Evolutionary conservation across 1,284 basidiomycete species (phyloP).

Genomic region (Bondarzewia mesenterica): DNA sequence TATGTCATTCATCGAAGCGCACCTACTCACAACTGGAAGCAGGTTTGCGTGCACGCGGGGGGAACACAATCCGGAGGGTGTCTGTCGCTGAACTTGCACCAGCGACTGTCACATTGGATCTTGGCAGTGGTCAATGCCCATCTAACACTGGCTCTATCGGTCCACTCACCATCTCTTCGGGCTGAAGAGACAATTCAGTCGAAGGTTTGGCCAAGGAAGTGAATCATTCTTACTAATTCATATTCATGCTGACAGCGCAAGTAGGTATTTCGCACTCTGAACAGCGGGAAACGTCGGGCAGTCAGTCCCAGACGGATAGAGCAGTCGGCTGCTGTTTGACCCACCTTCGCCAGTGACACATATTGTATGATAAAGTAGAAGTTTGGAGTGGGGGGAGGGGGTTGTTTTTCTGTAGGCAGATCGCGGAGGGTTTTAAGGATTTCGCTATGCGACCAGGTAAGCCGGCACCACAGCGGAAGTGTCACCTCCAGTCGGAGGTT

Average conservation of each 20-base stretch:
- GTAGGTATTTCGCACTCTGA: conserved; percentile 50
- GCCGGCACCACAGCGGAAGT: background rate
- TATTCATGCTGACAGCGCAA: conserved; percentile 47
- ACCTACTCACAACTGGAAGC: conserved; percentile 66
- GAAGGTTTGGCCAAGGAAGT: conserved; percentile 7
- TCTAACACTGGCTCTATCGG: no score
- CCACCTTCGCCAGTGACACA: conserved; percentile 57
- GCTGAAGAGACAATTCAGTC: conserved; percentile 26
- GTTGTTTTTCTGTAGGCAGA: conserved; percentile 5
- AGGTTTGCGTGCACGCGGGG: conserved; percentile 49
- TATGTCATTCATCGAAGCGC: conserved; percentile 4
- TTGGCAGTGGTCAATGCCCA: conserved; percentile 21
- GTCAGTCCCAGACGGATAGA: background rate
- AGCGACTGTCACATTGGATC: conserved; percentile 51
- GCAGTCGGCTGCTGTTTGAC: conserved; percentile 14
- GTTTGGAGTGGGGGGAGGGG: conserved; percentile 8
- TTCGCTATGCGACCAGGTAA: background rate
- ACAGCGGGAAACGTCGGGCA: conserved; percentile 8
- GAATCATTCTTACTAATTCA: conserved; percentile 38
- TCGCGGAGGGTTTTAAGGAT: background rate
- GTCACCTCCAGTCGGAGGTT: background rate
- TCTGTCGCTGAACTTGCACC: conserved; percentile 61
- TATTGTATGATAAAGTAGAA: conserved; percentile 16
- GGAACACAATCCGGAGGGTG: conserved; percentile 55
- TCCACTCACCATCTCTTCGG: conserved; percentile 28